These are phyloP conservation scores for Linaria vulgaris DNA, from an alignment of 257 asterid species.

Conservation along the genomic window DNA sequence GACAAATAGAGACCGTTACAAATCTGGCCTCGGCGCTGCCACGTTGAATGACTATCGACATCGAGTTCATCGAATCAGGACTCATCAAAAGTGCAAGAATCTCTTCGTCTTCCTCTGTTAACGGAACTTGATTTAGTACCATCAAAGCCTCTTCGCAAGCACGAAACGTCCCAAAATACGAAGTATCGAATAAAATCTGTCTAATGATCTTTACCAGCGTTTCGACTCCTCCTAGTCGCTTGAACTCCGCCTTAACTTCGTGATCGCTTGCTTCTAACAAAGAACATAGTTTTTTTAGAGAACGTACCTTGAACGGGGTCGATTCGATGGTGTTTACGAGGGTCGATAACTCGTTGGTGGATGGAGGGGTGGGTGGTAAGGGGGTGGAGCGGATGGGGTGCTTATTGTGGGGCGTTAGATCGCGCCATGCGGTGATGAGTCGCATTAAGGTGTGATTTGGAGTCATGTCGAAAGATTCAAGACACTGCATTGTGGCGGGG, in stretches of 20 bases:
- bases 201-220: constrained; percentile 47
- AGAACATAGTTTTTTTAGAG: constrained; percentile 45
- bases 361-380: not conserved
- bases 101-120: constrained; percentile 38
- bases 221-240: constrained; percentile 59
- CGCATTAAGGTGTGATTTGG: constrained; percentile 82
- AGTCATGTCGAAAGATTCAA: constrained; percentile 47
- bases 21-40: constrained; percentile 77
- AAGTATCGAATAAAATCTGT: constrained; percentile 50
- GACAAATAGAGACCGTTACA: constrained; percentile 50
- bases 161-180: constrained; percentile 56
- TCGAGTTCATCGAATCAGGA: constrained; percentile 53
- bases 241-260: constrained; percentile 49
- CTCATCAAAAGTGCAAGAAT: constrained; percentile 39
- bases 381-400: constrained; percentile 2
- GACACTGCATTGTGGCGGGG: constrained; percentile 78
- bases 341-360: constrained; percentile 44
- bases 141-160: constrained; percentile 83
- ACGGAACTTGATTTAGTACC: constrained; percentile 43
- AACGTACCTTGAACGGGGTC: constrained; percentile 72
- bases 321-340: constrained; percentile 50
- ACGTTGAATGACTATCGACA: constrained; percentile 60
- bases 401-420: constrained; percentile 18
- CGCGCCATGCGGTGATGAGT: constrained; percentile 56
- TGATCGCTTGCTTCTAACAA: constrained; percentile 45